phyloP scores from a whole-genome alignment of 495 filamentous ascomycete species.

The Hypoxylon rickii region DNA sequence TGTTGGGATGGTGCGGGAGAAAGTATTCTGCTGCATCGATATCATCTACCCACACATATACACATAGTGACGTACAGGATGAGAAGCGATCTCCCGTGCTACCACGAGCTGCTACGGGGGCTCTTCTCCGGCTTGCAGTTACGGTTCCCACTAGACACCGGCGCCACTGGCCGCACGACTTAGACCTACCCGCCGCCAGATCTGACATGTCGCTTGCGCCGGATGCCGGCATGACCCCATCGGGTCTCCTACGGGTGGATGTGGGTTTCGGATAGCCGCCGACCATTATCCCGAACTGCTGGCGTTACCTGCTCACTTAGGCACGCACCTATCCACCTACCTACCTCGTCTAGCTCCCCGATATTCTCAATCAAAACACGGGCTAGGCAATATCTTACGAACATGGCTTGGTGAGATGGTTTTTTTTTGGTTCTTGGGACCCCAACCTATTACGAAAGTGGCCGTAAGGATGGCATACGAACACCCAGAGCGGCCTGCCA shows the following conservation, averaged over 20 bases:
- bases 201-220: conserved; percentile 32
- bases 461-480: neutral
- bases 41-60: conserved; percentile 1
- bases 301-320: neutral
- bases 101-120: conserved; percentile 1
- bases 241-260: conserved; percentile 14
- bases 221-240: conserved; percentile 26
- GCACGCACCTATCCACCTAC: neutral
- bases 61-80: neutral
- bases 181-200: conserved; percentile 23
- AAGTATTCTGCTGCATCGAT: conserved; percentile 5
- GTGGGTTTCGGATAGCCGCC: conserved; percentile 25
- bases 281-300: conserved; percentile 22
- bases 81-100: neutral
- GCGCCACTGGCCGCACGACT: conserved; percentile 18
- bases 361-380: neutral
- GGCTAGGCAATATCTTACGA: neutral
- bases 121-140: conserved; percentile 3
- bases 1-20: no score
- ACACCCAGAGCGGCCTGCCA: conserved; percentile 18
- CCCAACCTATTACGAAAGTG: no score
- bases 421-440: no score
- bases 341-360: conserved; percentile 12
- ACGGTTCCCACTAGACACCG: conserved; percentile 18
- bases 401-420: no score